Base-by-base conservation (phyloP, 1,284 basidiomycete species). In the Melampsora larici-populina region DNA sequence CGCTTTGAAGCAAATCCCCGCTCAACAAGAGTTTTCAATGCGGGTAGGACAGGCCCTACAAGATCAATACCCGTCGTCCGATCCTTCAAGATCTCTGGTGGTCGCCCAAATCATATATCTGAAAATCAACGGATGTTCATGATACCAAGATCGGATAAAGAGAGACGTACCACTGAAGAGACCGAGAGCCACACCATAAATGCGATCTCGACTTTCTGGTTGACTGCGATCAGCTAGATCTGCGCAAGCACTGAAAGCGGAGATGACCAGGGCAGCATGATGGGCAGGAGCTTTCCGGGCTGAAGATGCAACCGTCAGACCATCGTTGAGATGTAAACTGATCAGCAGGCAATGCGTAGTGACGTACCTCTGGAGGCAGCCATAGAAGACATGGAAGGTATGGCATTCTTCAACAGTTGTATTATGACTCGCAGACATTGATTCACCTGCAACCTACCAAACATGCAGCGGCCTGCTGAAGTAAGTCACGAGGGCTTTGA, bases 351-450 rank as follows among this genome's bases (percentile, higher is more conserved):
- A 68, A 49, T 7, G 46, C 31, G 66, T 72, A 40, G 13, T 15
- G 4, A 87, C 87, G 86, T 21, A 86, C 86, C 75, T 77, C 70
- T 70, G 1, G 75, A 77, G 18, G 40, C 67, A 9, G 67, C 75
- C 75, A 77, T 77, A 24, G 75, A 70, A 24, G 75, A 86, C 60
- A 87, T 86, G 0, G 51, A 66, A 15, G 89, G 88, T 63, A 90
- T 89, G 6, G 88, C 88, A 79, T 92, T 89, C 64, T 90, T 88
- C 48, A 97, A 83, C 43, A 92, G 87, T 82, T 92, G 91, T 0
- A 92, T 89, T 80, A 93, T 92, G 43, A 94, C 89, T 55, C 91
- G 87, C 55, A 95, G 84, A 82, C 92, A 94, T 80, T 93, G 92
- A n/a, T 89, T 86, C 82, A 85, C 86, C 82, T 83, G 60, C 74